phyloP scores from a whole-genome alignment of 768 basidiomycete genomes.

The Boletus rubropictus region DNA sequence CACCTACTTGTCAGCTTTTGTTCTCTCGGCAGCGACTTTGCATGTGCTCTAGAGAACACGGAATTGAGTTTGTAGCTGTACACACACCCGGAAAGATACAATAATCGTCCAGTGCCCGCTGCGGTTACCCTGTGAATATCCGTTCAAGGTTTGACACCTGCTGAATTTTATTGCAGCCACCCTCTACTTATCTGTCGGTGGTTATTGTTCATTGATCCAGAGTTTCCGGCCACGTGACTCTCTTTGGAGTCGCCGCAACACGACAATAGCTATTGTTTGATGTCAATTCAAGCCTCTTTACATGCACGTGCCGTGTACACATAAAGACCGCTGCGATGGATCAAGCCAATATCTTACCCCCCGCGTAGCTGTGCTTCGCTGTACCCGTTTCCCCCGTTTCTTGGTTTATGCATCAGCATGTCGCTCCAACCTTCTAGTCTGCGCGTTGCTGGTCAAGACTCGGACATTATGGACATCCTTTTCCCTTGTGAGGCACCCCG shows the following conservation, averaged over 20 bases:
- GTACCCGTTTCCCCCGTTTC: slow-evolving; percentile 9
- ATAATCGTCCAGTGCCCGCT: slow-evolving; percentile 1
- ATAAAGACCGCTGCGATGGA: slow-evolving; percentile 18
- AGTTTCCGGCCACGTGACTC: slow-evolving; percentile 19
- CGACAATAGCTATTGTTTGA: slow-evolving; percentile 29
- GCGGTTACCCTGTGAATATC: slow-evolving; percentile 7
- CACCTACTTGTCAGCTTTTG: neutral
- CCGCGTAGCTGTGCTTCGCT: slow-evolving; percentile 29
- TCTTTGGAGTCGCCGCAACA: neutral
- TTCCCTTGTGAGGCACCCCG: slow-evolving; percentile 9
- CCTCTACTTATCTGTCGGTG: slow-evolving; percentile 1
- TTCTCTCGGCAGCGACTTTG: neutral
- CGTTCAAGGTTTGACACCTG: neutral
- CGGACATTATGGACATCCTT: slow-evolving; percentile 8
- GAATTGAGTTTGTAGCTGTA: neutral
- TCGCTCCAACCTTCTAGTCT: slow-evolving; percentile 13
- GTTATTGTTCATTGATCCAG: slow-evolving; percentile 23
- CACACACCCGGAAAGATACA: slow-evolving; percentile 7
- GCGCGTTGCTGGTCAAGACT: slow-evolving; percentile 29
- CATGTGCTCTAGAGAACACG: neutral
- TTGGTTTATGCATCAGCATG: slow-evolving; percentile 16
- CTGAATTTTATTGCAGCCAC: slow-evolving; percentile 16
- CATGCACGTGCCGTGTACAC: slow-evolving; percentile 1
- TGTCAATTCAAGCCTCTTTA: slow-evolving; percentile 8
- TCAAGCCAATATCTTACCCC: neutral